A percentile compares a stretch with the other conserved stretches of the same genome.
phyloP scores from a whole-genome alignment of 352 stramenopile genomes.

The Globisporangium canariense region DNA sequence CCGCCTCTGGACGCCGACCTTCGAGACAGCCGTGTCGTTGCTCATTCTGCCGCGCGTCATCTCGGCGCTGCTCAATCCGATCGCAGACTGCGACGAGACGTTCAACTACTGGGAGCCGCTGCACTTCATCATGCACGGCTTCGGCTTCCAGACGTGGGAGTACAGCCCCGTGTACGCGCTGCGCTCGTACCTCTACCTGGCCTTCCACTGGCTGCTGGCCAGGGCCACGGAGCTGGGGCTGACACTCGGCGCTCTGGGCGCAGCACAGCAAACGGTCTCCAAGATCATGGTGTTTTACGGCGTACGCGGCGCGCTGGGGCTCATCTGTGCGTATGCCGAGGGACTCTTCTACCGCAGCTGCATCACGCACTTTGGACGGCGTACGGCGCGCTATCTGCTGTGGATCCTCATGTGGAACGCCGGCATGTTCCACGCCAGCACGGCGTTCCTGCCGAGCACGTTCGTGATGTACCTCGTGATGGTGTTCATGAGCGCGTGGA shows the following conservation, averaged over 20 bases:
- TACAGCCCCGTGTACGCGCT: conserved; percentile 93
- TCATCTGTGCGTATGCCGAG: conserved; percentile 82
- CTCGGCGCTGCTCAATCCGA: conserved; percentile 67
- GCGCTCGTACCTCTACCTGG: conserved; percentile 94
- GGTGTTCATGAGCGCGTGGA: conserved; percentile 75
- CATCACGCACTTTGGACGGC: conserved; percentile 53
- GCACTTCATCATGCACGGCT: conserved; percentile 95
- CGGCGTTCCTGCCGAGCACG: conserved; percentile 92
- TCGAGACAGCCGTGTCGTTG: conserved; percentile 29
- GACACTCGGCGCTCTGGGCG: conserved; percentile 30
- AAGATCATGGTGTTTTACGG: conserved; percentile 91
- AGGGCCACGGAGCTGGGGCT: conserved; percentile 38
- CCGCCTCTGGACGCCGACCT: conserved; percentile 25
- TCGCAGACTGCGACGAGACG: conserved; percentile 98
- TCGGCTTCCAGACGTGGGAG: conserved; percentile 90
- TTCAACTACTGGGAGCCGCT: conserved; percentile 99
- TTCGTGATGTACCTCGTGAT: conserved; percentile 87
- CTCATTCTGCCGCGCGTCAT: conserved; percentile 34
- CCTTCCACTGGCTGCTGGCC: conserved; percentile 48
- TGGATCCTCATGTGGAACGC: conserved; percentile 82
- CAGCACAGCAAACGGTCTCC: conserved; percentile 14
- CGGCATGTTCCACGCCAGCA: conserved; percentile 91
- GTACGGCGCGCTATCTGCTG: conserved; percentile 64
- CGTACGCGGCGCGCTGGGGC: conserved; percentile 75
- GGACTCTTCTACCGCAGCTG: conserved; percentile 81